Base-by-base conservation (phyloP, 129 eudicot species). In the Kitagawia praeruptora region DNA sequence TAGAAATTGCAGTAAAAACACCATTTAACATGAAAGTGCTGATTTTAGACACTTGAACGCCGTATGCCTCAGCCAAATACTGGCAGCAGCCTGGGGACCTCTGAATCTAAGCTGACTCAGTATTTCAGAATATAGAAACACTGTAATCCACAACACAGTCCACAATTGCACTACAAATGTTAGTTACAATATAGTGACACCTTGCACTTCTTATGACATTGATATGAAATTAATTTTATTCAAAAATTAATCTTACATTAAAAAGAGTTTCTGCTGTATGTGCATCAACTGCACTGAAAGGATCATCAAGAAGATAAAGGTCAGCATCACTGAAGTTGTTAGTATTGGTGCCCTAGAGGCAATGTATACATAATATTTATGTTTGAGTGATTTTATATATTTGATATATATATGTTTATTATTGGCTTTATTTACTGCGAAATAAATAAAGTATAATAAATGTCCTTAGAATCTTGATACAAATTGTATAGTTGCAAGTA, bases 11-110 rank as follows among this genome's bases (percentile, higher is more conserved):
- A 51, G 89, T 80, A 40, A 88, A 90, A 51, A 86, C 85, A 53
- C 90, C 83, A 28, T 86, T 77, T 27, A 88, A 80, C n/a, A 78
- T 28, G 47, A 83, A n/a, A 31, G 79, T 81, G 81, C 63, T 88
- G 48, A 80, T 45, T 6, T 80, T 76, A 74, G 92, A 84, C 54
- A 69, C 77, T 73, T 82, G 88, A 78, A 86, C 61, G 0, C 87
- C 87, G 74, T 82, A 84, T 63, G 96, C 96, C n/a, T n/a, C 48
- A 90, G 88, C 96, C 96, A 90, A 71, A 82, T 88, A 81, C 89
- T 88, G 11, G 90, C 88, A 49, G 89, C 87, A 77, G 92, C 89
- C 76, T 90, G 96, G 74, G 85, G 78, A 70, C 44, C 85, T 15
- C 85, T 79, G 80, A 88, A 90, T 64, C 78, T 4, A 28, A 69